These are phyloP conservation scores for Pyrenochaeta sp. DNA, from an alignment of 2,329 filamentous ascomycete genomes.

Conservation along the genomic window DNA sequence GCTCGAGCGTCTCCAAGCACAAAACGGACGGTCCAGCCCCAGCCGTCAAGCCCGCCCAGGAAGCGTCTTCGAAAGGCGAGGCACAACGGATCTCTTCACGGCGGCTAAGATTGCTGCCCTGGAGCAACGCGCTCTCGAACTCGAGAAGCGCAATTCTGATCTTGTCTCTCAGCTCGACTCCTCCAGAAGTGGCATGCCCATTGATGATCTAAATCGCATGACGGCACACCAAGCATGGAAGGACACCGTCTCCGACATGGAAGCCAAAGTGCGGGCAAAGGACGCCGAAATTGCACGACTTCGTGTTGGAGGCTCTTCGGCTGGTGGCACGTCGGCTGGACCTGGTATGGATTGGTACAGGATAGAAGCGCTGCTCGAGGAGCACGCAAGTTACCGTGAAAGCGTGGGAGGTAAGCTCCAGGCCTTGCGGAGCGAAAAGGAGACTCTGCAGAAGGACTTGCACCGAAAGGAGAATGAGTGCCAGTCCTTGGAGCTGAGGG, in stretches of 20 bases:
- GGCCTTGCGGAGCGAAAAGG: conserved; percentile 50
- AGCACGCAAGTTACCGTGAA: conserved; percentile 49
- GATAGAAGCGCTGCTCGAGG: conserved; percentile 50
- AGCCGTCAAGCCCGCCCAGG: conserved; percentile 35
- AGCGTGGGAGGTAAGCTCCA: conserved; percentile 47
- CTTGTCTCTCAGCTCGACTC: conserved; percentile 40
- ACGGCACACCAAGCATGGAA: conserved; percentile 48
- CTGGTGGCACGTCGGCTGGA: conserved; percentile 11
- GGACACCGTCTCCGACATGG: conserved; percentile 37
- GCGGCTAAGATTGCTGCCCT: conserved; percentile 52
- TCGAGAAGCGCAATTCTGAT: conserved; percentile 51
- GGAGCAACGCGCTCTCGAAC: conserved; percentile 52
- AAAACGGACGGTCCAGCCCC: conserved; percentile 31
- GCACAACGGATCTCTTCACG: conserved; percentile 51
- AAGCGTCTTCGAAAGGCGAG: conserved; percentile 44
- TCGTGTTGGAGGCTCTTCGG: conserved; percentile 11
- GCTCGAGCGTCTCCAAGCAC: conserved; percentile 36
- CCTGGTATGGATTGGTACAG: conserved; percentile 39
- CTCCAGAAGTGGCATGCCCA: conserved; percentile 34
- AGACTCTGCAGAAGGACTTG: conserved; percentile 48
- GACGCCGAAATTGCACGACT: conserved; percentile 38
- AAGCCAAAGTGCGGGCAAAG: conserved; percentile 38
- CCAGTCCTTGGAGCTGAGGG: conserved; percentile 45
- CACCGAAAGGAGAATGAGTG: conserved; percentile 51
- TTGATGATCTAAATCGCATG: conserved; percentile 43